A percentile compares a stretch with the other conserved stretches of the same genome.
phyloP scores from a whole-genome alignment of 768 basidiomycete species.

The Multifurca ochricompacta region DNA sequence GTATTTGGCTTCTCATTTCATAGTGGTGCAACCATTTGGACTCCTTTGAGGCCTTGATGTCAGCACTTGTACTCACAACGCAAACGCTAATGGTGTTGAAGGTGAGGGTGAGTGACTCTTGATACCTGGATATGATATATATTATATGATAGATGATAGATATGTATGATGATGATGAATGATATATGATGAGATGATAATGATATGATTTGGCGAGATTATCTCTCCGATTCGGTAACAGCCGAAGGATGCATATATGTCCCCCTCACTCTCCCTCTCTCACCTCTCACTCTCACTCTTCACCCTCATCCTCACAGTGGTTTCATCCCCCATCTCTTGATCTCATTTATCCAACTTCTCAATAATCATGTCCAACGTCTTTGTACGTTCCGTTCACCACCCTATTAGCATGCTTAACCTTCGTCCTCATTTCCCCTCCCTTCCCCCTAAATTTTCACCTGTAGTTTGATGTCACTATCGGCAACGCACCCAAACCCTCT shows the following conservation, averaged over 20 bases:
- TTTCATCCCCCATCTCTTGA: conserved; percentile 11
- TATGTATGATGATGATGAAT: no score
- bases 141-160: no score
- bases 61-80: no score
- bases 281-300: no score
- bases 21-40: no score
- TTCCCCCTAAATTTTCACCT: neutral
- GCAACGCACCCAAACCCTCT: conserved; percentile 24
- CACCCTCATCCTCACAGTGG: conserved; percentile 11
- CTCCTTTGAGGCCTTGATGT: no score
- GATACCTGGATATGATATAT: no score
- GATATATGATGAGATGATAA: neutral
- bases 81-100: no score
- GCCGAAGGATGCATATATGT: conserved; percentile 17
- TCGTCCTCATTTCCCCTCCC: neutral
- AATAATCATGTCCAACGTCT: conserved; percentile 33
- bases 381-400: conserved; percentile 27
- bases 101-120: no score
- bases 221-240: conserved; percentile 17
- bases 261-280: no score
- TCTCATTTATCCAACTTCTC: conserved; percentile 10
- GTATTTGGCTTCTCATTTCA: no score
- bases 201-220: neutral
- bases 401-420: neutral
- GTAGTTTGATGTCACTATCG: conserved; percentile 63